Base-by-base conservation (phyloP, 352 stramenopile species). In the Pythium volutum region DNA sequence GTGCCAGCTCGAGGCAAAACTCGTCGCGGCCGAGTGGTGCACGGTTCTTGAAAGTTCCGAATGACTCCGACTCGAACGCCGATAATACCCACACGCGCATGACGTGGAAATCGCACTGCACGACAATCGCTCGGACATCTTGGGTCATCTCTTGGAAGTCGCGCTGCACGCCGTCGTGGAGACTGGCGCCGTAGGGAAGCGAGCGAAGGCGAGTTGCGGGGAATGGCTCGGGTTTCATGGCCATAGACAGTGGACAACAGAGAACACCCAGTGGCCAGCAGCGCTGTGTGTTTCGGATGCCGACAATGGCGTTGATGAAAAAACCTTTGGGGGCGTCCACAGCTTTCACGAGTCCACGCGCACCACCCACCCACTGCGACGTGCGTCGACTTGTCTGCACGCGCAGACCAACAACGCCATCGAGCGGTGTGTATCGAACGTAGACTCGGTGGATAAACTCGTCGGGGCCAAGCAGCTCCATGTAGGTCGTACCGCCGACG, bases 51-150 rank as follows among this genome's bases (percentile, higher is more conserved):
- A 55, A 58, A 1, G 54, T 23, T 3, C 10, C 22, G 27, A 68
- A 55, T 10, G 25, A 22, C 1, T 62, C 53, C 9, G 29, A 63
- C 41, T 58, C 61, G 20, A 23, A 1, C 0, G 45, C 3, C 22
- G 61, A 63, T 2, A 68, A 15, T 27, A 59, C 54, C 61, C 61
- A 68, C 29, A 68, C 38, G 12, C 61, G 61, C 54, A 57, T 45
- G 14, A 68, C 54, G n/a, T 63, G 61, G 16, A 42, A 34, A 39
- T 63, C 61, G 33, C 53, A 68, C 11, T 23, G 45, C n/a, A 68
- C 50, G 49, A 68, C 51, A n/a, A 68, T 53, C 5, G 53, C 61
- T n/a, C 54, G 45, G 3, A 58, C 38, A 15, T 57, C 39, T n/a
- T 42, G 25, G 23, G n/a, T 16, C 1, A 9, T 23, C 26, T 62